Evolutionary conservation across 2,329 filamentous ascomycete species (phyloP), one percentile per base, ranked within the genome.

Genomic region (Botrytis deweyae): DNA sequence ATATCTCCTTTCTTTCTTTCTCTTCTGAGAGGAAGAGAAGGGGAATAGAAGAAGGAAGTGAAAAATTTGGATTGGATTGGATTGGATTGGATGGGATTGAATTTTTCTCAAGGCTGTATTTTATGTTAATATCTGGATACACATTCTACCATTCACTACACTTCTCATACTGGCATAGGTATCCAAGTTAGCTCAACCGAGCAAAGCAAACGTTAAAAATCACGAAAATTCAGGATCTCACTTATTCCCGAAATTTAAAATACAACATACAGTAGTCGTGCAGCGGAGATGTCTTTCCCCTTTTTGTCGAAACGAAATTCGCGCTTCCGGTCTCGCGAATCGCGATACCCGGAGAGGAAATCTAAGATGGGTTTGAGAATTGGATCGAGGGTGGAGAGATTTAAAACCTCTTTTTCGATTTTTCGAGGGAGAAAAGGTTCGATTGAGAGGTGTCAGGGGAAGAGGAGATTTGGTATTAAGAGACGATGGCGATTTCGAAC

Each of bases 341-440:
- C n/a, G 8, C 25, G 52, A 18, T 52, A 3, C 1, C 4, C 1
- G 25, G 10, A 7, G 22, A 25, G 22, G 0, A 52, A 14, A n/a
- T 52, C 4, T 2, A 52, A n/a, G 49, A 52, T 1, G 10, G 22
- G 4, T 3, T 14, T 5, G 22, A 52, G 2, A 22, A n/a, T 25
- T 0, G 2, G 0, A 52, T n/a, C 1, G 0, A 12, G 25, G 22
- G 10, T n/a, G 1, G 49, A 8, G 0, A 55, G 25, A 55, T 55
- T 55, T 1, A 8, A 4, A 29, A 49, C 25, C 3, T 25, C 8
- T 7, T 22, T 22, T 49, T 20, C 20, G 9, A 49, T 10, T 25
- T 55, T 29, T 16, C 12, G 52, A 16, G 12, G 52, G 2, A 14
- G 52, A 3, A 29, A 16, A 16, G 1, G 12, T 7, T 29, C 25